phyloP scores from a whole-genome alignment of 192 early-diverging fungal genomes.

The Entophlyctis luteolus region DNA sequence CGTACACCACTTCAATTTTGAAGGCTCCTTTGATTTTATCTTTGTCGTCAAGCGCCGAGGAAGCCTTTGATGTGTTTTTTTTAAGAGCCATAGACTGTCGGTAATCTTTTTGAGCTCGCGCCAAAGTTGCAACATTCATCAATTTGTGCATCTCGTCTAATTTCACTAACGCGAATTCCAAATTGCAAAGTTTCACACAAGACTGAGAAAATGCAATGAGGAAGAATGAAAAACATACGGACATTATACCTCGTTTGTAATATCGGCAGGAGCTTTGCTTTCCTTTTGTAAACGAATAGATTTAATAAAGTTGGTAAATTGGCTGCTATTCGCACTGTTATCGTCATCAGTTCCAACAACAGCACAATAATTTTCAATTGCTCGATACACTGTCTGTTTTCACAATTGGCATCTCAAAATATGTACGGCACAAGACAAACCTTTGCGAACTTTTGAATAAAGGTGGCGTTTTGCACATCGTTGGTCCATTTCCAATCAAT shows the following conservation, averaged over 20 bases:
- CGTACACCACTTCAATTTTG: constrained; percentile 47
- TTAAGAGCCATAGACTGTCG: constrained; percentile 27
- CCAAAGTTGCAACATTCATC: constrained; percentile 47
- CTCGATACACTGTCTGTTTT: constrained; percentile 35
- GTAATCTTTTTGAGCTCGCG: constrained; percentile 35
- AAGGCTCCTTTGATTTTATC: constrained; percentile 47
- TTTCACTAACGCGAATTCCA: constrained; percentile 49
- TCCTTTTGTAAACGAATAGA: constrained; percentile 28
- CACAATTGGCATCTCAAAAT: background rate
- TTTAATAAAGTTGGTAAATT: constrained; percentile 8
- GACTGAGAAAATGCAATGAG: constrained; percentile 27
- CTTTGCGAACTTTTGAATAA: constrained; percentile 50
- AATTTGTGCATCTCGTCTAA: constrained; percentile 52
- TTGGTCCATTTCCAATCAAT: constrained; percentile 50
- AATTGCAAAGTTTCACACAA: constrained; percentile 57
- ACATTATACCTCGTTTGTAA: constrained; percentile 39
- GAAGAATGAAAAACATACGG: background rate
- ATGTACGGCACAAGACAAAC: background rate
- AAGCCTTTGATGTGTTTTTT: constrained; percentile 19
- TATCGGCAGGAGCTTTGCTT: constrained; percentile 43
- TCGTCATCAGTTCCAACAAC: constrained; percentile 46
- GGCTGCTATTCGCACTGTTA: constrained; percentile 21
- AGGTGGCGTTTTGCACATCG: constrained; percentile 44
- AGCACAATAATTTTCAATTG: constrained; percentile 57
- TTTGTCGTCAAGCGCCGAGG: constrained; percentile 9